These are phyloP conservation scores for Globisporangium nagaii DNA, from an alignment of 352 stramenopile species.

Conservation along the genomic window DNA sequence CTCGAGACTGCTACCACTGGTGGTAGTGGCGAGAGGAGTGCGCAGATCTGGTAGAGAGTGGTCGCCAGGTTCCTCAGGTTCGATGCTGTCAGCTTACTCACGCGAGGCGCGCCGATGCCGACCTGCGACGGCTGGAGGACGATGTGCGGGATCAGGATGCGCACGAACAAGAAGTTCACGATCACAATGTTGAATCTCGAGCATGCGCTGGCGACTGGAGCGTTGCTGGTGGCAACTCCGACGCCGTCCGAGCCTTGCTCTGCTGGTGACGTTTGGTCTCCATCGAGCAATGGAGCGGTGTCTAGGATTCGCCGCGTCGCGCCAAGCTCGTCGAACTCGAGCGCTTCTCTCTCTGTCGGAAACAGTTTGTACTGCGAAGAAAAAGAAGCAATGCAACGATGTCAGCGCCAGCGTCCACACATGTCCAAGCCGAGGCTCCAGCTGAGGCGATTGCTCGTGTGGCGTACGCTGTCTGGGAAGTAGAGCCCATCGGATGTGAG, in stretches of 20 bases:
- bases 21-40: conserved; percentile 36
- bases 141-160: conserved; percentile 54
- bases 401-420: no score
- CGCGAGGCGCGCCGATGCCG: conserved; percentile 23
- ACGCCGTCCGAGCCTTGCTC: neutral
- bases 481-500: conserved; percentile 58
- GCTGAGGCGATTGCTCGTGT: no score
- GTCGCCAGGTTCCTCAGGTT: conserved; percentile 49
- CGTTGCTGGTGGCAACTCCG: neutral
- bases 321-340: conserved; percentile 56
- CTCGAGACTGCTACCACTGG: conserved; percentile 4
- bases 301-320: conserved; percentile 39
- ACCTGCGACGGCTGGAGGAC: conserved; percentile 45
- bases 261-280: neutral
- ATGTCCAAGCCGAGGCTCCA: no score
- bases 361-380: conserved; percentile 51
- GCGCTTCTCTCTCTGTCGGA: conserved; percentile 22
- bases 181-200: conserved; percentile 49
- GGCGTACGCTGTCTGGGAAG: conserved; percentile 51
- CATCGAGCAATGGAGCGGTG: neutral
- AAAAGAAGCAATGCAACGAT: no score
- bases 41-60: conserved; percentile 44
- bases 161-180: conserved; percentile 58
- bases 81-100: conserved; percentile 17
- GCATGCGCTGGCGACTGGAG: neutral